Evolutionary conservation across 768 basidiomycete species (phyloP), one percentile per base, ranked within the genome.

Genomic region (Calocybe gangraenosa): DNA sequence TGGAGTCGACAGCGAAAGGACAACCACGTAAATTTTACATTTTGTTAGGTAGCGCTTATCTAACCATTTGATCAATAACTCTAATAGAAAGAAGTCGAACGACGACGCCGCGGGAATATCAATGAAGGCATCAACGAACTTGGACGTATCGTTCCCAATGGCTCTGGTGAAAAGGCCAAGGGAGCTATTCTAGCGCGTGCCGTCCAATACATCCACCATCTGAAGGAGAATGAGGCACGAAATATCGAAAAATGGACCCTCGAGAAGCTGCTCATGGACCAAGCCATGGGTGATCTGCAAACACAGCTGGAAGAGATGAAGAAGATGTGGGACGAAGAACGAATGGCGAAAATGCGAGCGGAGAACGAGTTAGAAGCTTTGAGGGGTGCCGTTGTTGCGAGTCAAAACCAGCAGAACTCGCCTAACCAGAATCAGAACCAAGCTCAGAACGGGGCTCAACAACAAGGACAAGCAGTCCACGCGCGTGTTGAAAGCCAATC

Each of bases 91-190:
- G 93, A 97, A 69, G 93, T 98, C 10, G 95, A 99, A 64, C 87
- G 95, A 42, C 81, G 92, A 30, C 84, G 95, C 42, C 76, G 95
- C 37, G 93, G 93, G 14, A 92, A 92, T 54, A 97, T 99, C 67
- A 96, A 95, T 65, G 88, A 94, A 51, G 94, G 94, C 0, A 96
- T 99, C 69, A 92, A 88, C 58, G 87, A 89, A 55, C 82, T 98
- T 13, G 86, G 87, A 0, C 79, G 84, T 0, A 88, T 94, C 54
- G 84, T 97, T 8, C 94, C 94, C 3, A 87, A 84, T 53, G 87
- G 84, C 20, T 82, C 86, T 0, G 88, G 89, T 22, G 89, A 92
- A 62, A 89, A 87, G 57, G 84, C 87, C 42, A 96, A 98, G 59
- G 90, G 92, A 15, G 87, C 87, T 2, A 87, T 97, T 50, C 82